Evolutionary conservation across 2,329 filamentous ascomycete species (phyloP).

Genomic region (Colletotrichum nymphaeae): DNA sequence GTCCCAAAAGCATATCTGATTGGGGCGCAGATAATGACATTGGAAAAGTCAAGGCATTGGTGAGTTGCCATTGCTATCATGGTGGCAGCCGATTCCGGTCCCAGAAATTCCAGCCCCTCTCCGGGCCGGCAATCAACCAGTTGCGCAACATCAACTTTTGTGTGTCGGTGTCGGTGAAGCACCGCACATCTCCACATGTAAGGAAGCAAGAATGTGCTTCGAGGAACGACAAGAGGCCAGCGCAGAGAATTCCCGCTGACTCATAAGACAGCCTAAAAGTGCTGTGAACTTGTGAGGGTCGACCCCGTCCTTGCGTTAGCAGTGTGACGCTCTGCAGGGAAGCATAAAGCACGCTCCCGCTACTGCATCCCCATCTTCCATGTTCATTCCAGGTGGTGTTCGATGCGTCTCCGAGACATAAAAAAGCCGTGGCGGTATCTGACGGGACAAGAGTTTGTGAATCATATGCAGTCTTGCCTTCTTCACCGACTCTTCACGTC

Average conservation of each 20-base stretch:
- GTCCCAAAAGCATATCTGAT: not conserved
- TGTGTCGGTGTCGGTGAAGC: constrained; percentile 31
- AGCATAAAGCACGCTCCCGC: constrained; percentile 30
- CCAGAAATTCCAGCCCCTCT: not conserved
- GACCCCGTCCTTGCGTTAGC: constrained; percentile 22
- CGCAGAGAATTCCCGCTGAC: constrained; percentile 5
- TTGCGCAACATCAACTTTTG: constrained; percentile 24
- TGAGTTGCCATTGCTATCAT: not conserved
- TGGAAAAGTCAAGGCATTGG: not conserved
- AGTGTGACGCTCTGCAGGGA: constrained; percentile 35
- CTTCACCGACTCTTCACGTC: constrained; percentile 37
- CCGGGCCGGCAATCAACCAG: not conserved
- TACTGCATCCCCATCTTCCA: constrained; percentile 34
- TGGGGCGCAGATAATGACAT: not conserved
- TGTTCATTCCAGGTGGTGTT: constrained; percentile 32
- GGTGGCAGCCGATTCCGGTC: not conserved
- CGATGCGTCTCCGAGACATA: constrained; percentile 35
- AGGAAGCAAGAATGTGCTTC: constrained; percentile 4
- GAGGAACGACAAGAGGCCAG: not conserved
- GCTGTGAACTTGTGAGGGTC: constrained; percentile 21
- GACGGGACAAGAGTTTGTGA: constrained; percentile 16
- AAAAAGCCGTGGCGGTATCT: constrained; percentile 21
- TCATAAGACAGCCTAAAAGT: constrained; percentile 27
- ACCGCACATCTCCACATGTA: constrained; percentile 21
- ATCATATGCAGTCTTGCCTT: constrained; percentile 22